Conservation (phyloP, 2,329 filamentous ascomycete genomes). For the Botrytis elliptica region DNA sequence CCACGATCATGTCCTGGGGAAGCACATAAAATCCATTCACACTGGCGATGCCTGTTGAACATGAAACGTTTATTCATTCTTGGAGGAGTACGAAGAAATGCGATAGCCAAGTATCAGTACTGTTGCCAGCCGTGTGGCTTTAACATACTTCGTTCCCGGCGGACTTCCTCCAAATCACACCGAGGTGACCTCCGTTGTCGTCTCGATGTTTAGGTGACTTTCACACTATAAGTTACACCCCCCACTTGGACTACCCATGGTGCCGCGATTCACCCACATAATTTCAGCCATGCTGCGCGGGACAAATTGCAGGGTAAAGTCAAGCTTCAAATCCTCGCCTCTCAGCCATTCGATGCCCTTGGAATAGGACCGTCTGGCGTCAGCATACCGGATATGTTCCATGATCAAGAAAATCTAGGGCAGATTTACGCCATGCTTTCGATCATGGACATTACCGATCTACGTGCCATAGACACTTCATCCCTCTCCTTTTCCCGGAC, state of each 20-base stretch:
- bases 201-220: conserved; percentile 3
- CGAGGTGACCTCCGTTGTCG: conserved; percentile 11
- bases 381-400: conserved; percentile 10
- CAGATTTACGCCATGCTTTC: neutral
- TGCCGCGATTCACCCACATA: conserved; percentile 15
- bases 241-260: conserved; percentile 10
- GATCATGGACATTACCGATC: neutral
- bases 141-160: conserved; percentile 3
- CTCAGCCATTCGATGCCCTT: conserved; percentile 6
- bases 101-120: neutral
- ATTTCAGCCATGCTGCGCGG: conserved; percentile 8
- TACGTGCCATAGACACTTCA: neutral
- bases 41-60: neutral
- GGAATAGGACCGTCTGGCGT: neutral
- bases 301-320: neutral
- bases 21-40: neutral
- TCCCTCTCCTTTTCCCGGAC: neutral
- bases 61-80: conserved; percentile 5
- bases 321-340: conserved; percentile 10
- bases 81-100: neutral
- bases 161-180: conserved; percentile 5
- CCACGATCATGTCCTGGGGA: neutral
- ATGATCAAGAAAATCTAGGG: neutral
- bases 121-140: conserved; percentile 10
- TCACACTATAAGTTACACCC: neutral